These are phyloP conservation scores for Blastobotrys arbuscula DNA, from an alignment of 1,139 yeast genomes.

Conservation along the genomic window DNA sequence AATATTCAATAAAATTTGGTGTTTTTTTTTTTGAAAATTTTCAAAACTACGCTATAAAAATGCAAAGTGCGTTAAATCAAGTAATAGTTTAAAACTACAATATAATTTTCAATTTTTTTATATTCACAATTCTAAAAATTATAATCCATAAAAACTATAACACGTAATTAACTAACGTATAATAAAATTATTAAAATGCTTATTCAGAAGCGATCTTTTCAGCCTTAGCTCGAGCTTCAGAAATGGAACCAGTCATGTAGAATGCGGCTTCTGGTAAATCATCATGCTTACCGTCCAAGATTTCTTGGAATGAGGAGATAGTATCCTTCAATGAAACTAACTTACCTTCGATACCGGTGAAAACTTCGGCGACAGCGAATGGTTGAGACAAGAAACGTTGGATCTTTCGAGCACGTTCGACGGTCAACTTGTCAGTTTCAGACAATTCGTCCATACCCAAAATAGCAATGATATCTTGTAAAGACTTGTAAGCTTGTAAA, in stretches of 20 bases:
- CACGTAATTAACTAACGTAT: neutral
- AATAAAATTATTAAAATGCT: neutral
- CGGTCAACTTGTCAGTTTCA: constrained; percentile 96
- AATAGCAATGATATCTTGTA: constrained; percentile 99
- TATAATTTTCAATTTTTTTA: neutral
- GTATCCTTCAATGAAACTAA: constrained; percentile 96
- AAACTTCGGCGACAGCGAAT: constrained; percentile 98
- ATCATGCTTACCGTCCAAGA: constrained; percentile 97
- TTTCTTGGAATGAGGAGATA: constrained; percentile 89
- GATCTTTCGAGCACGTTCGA: constrained; percentile 99
- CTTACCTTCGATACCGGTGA: constrained; percentile 99
- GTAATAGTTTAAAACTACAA: no score
- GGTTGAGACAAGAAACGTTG: constrained; percentile 99
- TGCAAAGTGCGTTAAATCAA: no score
- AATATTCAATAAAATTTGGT: neutral
- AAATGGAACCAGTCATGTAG: constrained; percentile 99
- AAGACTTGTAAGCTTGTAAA: constrained; percentile 98
- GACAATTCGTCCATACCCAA: constrained; percentile 99
- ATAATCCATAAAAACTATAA: neutral
- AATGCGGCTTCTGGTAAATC: constrained; percentile 98
- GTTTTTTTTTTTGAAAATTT: neutral
- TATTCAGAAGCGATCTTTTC: constrained; percentile 72
- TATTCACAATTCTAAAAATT: neutral
- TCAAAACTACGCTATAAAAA: no score
- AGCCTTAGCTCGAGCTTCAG: constrained; percentile 97